These are phyloP conservation scores for Podospora tetraspora DNA, from an alignment of 495 filamentous ascomycete genomes.

Conservation along the genomic window DNA sequence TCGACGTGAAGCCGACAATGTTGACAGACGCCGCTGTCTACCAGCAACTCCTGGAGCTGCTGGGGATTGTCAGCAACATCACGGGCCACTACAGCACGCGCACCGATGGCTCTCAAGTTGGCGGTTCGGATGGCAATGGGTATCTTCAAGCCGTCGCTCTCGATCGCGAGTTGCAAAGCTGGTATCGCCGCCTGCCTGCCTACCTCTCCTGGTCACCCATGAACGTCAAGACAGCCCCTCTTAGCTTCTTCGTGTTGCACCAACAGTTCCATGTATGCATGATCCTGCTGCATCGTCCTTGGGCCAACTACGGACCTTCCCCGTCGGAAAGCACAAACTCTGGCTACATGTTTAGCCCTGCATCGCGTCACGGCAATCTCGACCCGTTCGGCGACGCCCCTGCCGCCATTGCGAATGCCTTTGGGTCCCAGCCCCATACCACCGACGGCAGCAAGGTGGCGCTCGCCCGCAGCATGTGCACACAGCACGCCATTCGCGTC, in stretches of 20 bases:
- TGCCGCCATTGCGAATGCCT: background rate
- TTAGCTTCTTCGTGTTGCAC: slow-evolving; percentile 49
- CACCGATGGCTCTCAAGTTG: background rate
- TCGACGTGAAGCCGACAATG: slow-evolving; percentile 13
- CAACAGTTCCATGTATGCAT: slow-evolving; percentile 49
- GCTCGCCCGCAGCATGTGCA: slow-evolving; percentile 45
- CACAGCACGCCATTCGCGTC: slow-evolving; percentile 46
- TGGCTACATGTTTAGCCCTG: background rate
- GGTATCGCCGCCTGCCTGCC: slow-evolving; percentile 46
- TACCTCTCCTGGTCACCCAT: slow-evolving; percentile 42
- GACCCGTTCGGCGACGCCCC: background rate
- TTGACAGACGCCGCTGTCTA: slow-evolving; percentile 40
- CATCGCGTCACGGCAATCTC: background rate
- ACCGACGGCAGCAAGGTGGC: slow-evolving; percentile 36
- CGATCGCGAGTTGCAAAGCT: slow-evolving; percentile 46
- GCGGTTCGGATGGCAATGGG: slow-evolving; percentile 33
- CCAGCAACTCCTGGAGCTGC: slow-evolving; percentile 44
- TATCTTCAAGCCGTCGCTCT: slow-evolving; percentile 44
- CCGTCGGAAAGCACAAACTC: slow-evolving; percentile 19
- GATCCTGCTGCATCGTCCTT: slow-evolving; percentile 48
- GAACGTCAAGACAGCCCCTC: slow-evolving; percentile 46
- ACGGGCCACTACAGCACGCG: slow-evolving; percentile 35
- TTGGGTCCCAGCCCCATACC: background rate
- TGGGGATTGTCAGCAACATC: slow-evolving; percentile 49
- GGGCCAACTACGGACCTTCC: slow-evolving; percentile 41